Base-by-base conservation (phyloP, 2,329 filamentous ascomycete genomes). In the Aspergillus quadricinctus region DNA sequence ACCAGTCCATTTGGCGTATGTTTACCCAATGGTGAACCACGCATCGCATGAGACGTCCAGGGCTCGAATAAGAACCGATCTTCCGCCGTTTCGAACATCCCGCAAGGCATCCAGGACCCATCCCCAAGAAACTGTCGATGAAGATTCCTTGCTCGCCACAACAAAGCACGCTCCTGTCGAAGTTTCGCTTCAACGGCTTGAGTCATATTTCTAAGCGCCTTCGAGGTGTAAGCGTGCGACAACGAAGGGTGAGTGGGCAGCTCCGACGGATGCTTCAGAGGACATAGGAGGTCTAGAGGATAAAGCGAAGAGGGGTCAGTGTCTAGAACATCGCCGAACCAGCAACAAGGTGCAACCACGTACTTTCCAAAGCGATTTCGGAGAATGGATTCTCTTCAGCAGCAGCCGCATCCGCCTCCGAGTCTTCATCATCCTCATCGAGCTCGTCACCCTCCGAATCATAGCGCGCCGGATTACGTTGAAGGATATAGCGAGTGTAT, bases 401-500 rank as follows among this genome's bases (percentile, higher is more conserved):
- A n/a, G 81, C 81, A 48, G 78, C 76, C 23, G 80, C 79, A 63
- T 83, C 81, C n/a, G 80, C 81, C 55, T 83, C 81, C 50, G 81
- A 79, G 62, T 83, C 80, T 64, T 80, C 80, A 66, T 84, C 82
- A 56, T 81, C 79, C 23, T 80, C 78, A 37, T 84, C 82, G 49
- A 86, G 76, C 58, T 86, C 80, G 60, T 85, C 83, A 53, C 85
- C 85, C 66, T 87, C 83, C n/a, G 81, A 81, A 65, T 88, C 84
- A 68, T 82, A 84, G 60, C 81, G 79, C 52, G 77, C 75, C 5
- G 85, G 84, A 57, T 86, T 87, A 43, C 75, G 78, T 61, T 80
- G 77, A 49, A 87, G 75, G 52, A 86, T 85, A 66, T 81, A 78
- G 64, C 85, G 78, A 45, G 78, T 75, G 69, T 86, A 86, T 49